A percentile compares a stretch with the other conserved stretches of the same genome.
These are phyloP conservation scores for Magnolia changhungtana DNA, from an alignment of 164 flowering plant species.

Conservation along the genomic window DNA sequence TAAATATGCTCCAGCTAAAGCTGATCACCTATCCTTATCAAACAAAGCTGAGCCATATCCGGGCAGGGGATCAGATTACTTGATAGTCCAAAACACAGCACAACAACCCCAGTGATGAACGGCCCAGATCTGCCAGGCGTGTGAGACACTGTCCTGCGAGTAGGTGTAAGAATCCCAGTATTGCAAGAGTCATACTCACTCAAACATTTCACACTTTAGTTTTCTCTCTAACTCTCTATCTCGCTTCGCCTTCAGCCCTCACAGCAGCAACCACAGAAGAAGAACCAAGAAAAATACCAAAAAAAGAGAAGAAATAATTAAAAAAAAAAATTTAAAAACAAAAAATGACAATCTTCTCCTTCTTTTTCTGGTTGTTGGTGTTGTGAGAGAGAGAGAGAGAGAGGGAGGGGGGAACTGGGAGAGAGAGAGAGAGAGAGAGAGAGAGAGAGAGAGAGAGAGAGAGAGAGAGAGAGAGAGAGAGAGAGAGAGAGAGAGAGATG, in stretches of 20 bases:
- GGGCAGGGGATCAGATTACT: too few species aligned
- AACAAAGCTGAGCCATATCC: too few species aligned
- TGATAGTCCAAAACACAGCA: too few species aligned
- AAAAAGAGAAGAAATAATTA: neutral
- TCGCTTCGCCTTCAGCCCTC: neutral
- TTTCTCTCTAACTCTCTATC: neutral
- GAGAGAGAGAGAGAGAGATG: conserved; percentile 30
- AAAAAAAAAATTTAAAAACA: too few species aligned
- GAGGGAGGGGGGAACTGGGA: neutral
- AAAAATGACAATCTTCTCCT: neutral
- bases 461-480: neutral
- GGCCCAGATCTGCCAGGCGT: neutral
- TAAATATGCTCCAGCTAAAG: too few species aligned
- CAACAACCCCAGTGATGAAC: neutral
- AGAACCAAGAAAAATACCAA: neutral
- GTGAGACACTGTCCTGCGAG: neutral
- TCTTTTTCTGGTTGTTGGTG: neutral
- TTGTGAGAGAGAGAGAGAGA: neutral
- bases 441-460: neutral
- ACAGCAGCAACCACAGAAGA: neutral
- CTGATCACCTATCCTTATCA: too few species aligned
- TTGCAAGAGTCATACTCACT: neutral
- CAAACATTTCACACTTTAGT: neutral
- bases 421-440: neutral
- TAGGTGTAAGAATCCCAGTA: neutral